phyloP scores from a whole-genome alignment of 2,329 filamentous ascomycete species.

The Mycocentrospora acerina region DNA sequence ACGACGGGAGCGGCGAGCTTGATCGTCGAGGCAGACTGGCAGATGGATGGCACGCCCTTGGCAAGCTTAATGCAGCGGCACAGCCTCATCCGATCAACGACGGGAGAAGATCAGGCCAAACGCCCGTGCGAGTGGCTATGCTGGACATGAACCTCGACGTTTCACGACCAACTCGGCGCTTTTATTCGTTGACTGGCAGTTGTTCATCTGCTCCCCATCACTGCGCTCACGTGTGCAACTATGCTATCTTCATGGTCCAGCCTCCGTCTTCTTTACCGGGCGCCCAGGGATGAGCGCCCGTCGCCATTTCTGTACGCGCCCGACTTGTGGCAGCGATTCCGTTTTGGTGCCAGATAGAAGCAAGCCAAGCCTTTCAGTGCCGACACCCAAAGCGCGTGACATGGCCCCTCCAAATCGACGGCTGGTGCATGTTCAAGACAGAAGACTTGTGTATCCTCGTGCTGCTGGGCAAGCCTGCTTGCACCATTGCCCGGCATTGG shows the following conservation, averaged over 20 bases:
- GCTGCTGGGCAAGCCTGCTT: no score
- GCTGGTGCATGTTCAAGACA: no score
- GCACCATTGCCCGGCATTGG: no score
- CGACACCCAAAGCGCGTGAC: constrained; percentile 6
- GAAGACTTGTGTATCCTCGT: no score
- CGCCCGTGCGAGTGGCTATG: constrained; percentile 28
- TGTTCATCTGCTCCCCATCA: constrained; percentile 4
- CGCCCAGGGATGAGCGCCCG: no score
- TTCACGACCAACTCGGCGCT: constrained; percentile 8
- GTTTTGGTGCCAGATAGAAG: constrained; percentile 31
- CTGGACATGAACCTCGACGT: constrained; percentile 8
- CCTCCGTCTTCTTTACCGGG: no score
- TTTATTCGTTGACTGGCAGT: background rate
- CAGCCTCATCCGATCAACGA: constrained; percentile 32
- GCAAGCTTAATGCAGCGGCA: constrained; percentile 34
- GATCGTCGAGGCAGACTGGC: constrained; percentile 39
- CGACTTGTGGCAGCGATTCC: no score
- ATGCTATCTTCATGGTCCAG: no score
- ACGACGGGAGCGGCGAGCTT: constrained; percentile 31
- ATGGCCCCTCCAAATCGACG: background rate
- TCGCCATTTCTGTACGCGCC: background rate
- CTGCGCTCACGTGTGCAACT: no score
- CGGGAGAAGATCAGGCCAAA: constrained; percentile 17
- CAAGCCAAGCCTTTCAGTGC: constrained; percentile 21
- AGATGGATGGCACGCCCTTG: constrained; percentile 31